These are phyloP conservation scores for Euphrasia confusa DNA, from an alignment of 257 asterid species.

Conservation along the genomic window DNA sequence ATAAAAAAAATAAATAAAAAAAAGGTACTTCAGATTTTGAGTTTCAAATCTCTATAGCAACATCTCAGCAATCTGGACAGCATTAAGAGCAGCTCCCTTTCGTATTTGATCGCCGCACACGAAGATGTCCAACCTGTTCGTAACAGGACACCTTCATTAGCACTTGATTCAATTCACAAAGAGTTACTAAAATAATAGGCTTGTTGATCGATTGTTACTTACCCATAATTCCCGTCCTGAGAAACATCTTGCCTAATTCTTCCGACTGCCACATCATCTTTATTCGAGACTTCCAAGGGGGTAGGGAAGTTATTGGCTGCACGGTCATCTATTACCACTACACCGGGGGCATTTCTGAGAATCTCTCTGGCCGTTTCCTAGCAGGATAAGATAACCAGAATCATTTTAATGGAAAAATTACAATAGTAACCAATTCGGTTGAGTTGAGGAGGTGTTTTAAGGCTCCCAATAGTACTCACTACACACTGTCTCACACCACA, in stretches of 20 bases:
- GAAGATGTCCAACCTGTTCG: constrained; percentile 77
- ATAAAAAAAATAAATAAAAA: not conserved
- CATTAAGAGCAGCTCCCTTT: constrained; percentile 92
- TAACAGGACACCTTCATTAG: not conserved
- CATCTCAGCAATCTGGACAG: constrained; percentile 83
- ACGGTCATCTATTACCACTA: constrained; percentile 79
- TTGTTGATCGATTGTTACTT: constrained; percentile 18
- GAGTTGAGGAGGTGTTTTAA: too few species aligned
- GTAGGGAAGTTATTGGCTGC: constrained; percentile 80
- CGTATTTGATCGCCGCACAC: constrained; percentile 98
- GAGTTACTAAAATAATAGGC: not conserved
- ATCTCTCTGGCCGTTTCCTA: constrained; percentile 71
- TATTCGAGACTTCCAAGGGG: constrained; percentile 75
- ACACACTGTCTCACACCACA: too few species aligned
- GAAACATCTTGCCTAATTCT: constrained; percentile 87
- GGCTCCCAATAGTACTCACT: too few species aligned
- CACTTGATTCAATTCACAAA: not conserved
- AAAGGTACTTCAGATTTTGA: not conserved
- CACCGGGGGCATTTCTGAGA: constrained; percentile 68
- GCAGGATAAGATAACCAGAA: not conserved
- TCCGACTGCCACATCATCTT: constrained; percentile 91
- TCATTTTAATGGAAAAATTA: not conserved
- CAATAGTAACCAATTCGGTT: not conserved
- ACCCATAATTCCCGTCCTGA: constrained; percentile 87
- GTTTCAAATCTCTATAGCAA: constrained; percentile 41